These are phyloP conservation scores for Microbotryum saponariae DNA, from an alignment of 1,284 basidiomycete species.

Conservation along the genomic window DNA sequence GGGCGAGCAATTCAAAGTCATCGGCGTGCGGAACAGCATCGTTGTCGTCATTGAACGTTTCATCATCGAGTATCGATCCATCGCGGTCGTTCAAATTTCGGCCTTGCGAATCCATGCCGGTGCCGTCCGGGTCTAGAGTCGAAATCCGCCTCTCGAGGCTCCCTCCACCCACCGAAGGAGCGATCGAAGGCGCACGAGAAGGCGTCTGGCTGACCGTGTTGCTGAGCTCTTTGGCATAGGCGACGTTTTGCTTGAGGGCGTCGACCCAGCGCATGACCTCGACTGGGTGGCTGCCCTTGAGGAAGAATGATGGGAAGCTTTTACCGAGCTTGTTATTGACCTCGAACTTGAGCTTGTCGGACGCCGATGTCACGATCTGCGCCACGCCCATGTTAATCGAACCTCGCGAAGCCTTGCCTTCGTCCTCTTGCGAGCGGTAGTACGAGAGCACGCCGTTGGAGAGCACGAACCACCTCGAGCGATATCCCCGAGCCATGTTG, in stretches of 20 bases:
- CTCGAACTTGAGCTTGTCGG: slow-evolving; percentile 70
- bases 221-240: slow-evolving; percentile 46
- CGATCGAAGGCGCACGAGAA: not conserved
- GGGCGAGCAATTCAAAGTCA: slow-evolving; percentile 65
- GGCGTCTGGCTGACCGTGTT: not conserved
- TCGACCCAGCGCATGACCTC: slow-evolving; percentile 83
- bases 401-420: slow-evolving; percentile 75
- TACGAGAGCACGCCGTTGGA: slow-evolving; percentile 55
- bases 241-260: slow-evolving; percentile 64
- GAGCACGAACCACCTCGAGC: slow-evolving; percentile 89
- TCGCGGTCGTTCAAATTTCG: not conserved
- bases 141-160: slow-evolving; percentile 1
- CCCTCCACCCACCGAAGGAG: not conserved
- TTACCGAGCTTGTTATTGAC: slow-evolving; percentile 53
- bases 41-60: slow-evolving; percentile 33
- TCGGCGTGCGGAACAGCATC: slow-evolving; percentile 55
- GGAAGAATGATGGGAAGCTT: slow-evolving; percentile 66
- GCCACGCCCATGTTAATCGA: slow-evolving; percentile 83
- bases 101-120: slow-evolving; percentile 3
- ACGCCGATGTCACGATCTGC: slow-evolving; percentile 38
- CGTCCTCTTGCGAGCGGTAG: slow-evolving; percentile 86
- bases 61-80: slow-evolving; percentile 21
- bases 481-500: slow-evolving; percentile 83
- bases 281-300: slow-evolving; percentile 82
- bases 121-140: slow-evolving; percentile 1